Conservation (phyloP, 257 asterid species). For the Henckelia pumila region DNA sequence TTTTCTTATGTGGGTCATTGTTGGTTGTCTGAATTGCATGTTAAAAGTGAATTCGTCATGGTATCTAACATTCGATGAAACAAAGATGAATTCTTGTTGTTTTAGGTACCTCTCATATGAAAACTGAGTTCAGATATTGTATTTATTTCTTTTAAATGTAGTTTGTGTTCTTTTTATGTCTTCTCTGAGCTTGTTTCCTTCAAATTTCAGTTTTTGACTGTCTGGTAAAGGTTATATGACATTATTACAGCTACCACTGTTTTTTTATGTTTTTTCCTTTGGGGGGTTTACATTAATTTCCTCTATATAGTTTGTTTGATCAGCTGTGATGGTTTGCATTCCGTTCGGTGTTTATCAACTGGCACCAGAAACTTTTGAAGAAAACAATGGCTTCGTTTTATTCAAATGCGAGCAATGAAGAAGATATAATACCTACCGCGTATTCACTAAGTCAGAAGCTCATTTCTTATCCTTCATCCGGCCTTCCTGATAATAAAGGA, state of each 20-base stretch:
- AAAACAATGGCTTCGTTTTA: conserved; percentile 54
- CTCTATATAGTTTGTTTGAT: background rate
- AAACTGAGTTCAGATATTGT: conserved; percentile 5
- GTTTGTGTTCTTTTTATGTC: background rate
- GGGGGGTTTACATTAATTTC: conserved; percentile 8
- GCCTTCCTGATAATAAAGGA: conserved; percentile 35
- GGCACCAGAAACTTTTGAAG: conserved; percentile 15
- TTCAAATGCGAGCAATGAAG: conserved; percentile 41
- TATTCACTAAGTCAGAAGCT: conserved; percentile 44
- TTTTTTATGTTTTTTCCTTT: background rate
- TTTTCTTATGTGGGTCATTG: conserved; percentile 23
- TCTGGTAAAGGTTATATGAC: background rate
- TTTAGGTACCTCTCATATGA: conserved; percentile 10
- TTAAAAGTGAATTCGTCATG: conserved; percentile 21
- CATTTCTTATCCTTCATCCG: conserved; percentile 38
- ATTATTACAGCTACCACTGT: background rate
- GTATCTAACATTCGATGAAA: conserved; percentile 2
- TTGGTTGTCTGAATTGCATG: conserved; percentile 13
- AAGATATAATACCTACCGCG: conserved; percentile 40
- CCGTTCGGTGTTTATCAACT: conserved; percentile 8
- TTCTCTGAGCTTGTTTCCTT: background rate
- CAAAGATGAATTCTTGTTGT: conserved; percentile 18
- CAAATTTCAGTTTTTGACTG: background rate
- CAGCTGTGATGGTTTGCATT: conserved; percentile 29
- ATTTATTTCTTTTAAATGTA: background rate